Base-by-base conservation (phyloP, 140 eudicot genomes). In the Erigeron philadelphicus region DNA sequence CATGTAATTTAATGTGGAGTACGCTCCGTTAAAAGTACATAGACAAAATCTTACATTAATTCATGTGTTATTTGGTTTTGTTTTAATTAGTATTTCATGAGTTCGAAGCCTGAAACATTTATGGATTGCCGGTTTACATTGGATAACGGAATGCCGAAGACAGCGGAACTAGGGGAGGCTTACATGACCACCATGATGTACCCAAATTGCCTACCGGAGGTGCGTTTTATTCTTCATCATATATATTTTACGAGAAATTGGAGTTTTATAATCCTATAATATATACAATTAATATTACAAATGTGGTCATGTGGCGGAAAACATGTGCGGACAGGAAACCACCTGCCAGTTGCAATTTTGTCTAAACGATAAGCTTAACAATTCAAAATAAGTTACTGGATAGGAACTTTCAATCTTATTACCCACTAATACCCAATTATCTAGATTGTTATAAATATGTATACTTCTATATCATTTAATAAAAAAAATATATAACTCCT, bases 121-220 rank as follows among this genome's bases (percentile, higher is more conserved):
- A 72, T 65, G 82, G 78, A 78, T 66, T 72, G 82, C 42, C 73
- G 58, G 49, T 72, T 78, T 38, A 78, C 64, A 17, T 46, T 78
- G 49, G 53, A 72, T 31, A 68, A 72, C 3, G 77, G 66, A 41
- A 25, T 56, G 8, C 78, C 66, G 1, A 11, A 3, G 17, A 64
- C 74, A 17, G 57, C 44, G 0, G 77, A 71, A 72, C 73, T 78
- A 46, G 82, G 82, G 1, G 49, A 15, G 3, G 15, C n/a, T 72
- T 72, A 72, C 70, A 8, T 70, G 61, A 69, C 74, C 57, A 25
- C 63, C 40, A 19, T 48, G 55, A 67, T 76, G 73, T 80, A 75
- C 47, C 64, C 11, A 52, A 25, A 12, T 46, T 79, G 83, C 66
- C 70, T 52, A 72, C 75, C 82, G 44, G 72, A 58, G 78, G 73